These are phyloP conservation scores for Furcasterigmium furcatum DNA, from an alignment of 2,329 filamentous ascomycete genomes.

Conservation along the genomic window DNA sequence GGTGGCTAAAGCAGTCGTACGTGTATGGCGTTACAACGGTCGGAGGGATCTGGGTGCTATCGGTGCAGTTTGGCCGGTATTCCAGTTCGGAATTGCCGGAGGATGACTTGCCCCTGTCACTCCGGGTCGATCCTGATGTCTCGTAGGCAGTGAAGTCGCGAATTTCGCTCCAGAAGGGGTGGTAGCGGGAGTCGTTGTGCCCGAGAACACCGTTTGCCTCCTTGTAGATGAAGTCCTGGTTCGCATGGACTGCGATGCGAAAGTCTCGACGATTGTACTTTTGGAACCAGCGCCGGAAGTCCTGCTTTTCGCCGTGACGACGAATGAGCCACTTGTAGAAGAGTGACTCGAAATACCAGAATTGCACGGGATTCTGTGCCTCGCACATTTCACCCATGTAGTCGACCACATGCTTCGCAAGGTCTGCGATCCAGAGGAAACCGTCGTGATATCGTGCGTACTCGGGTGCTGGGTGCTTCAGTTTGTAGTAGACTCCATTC, in stretches of 20 bases:
- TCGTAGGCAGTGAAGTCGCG: constrained; percentile 30
- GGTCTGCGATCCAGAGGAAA: constrained; percentile 68
- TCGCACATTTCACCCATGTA: constrained; percentile 44
- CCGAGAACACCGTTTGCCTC: constrained; percentile 54
- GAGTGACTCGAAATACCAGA: constrained; percentile 51
- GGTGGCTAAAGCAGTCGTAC: constrained; percentile 58
- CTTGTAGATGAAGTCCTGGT: constrained; percentile 62
- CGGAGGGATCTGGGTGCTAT: constrained; percentile 12
- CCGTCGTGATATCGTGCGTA: constrained; percentile 61
- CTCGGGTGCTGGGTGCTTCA: constrained; percentile 52
- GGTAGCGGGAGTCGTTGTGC: constrained; percentile 19
- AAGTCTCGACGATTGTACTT: constrained; percentile 56
- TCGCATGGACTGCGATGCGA: constrained; percentile 53
- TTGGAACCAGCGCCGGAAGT: constrained; percentile 52
- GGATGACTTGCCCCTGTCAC: constrained; percentile 3
- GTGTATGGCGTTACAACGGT: constrained; percentile 73
- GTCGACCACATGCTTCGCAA: constrained; percentile 71
- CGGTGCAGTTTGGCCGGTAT: too few species aligned
- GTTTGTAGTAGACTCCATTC: constrained; percentile 52
- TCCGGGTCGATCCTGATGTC: constrained; percentile 9
- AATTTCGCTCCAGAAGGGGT: constrained; percentile 54
- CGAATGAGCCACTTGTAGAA: constrained; percentile 57
- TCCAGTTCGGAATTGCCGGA: too few species aligned
- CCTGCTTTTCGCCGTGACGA: constrained; percentile 34
- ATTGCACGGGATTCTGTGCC: constrained; percentile 31